Evolutionary conservation across 768 basidiomycete genomes (phyloP).

Genomic region (Collybia mongolica): DNA sequence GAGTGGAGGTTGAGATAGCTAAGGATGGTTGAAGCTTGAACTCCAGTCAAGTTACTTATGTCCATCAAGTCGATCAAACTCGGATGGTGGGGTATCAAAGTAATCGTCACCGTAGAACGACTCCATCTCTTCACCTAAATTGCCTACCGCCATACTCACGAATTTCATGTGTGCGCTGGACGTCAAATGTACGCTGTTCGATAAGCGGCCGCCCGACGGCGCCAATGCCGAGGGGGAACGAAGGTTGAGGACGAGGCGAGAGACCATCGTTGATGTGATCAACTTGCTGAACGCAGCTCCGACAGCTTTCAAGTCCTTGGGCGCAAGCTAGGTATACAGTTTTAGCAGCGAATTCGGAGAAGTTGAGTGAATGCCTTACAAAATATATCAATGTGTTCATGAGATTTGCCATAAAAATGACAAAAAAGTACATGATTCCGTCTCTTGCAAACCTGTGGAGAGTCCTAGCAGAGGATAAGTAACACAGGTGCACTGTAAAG

Average conservation of each 20-base stretch:
- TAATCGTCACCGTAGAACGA: too few species aligned
- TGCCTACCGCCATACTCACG: too few species aligned
- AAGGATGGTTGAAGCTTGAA: too few species aligned
- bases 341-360: too few species aligned
- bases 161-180: too few species aligned
- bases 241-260: constrained; percentile 28
- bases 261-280: constrained; percentile 25
- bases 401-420: constrained; percentile 24
- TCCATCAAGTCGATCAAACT: too few species aligned
- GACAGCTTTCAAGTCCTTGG: constrained; percentile 24
- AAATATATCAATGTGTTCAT: constrained; percentile 24
- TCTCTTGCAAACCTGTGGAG: constrained; percentile 23
- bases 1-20: too few species aligned
- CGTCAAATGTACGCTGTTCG: too few species aligned
- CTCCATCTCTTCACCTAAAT: too few species aligned
- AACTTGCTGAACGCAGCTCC: constrained; percentile 29
- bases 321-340: constrained; percentile 12
- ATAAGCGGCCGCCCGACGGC: too few species aligned
- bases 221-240: constrained; percentile 11
- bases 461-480: constrained; percentile 19
- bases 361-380: constrained; percentile 9
- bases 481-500: constrained; percentile 18
- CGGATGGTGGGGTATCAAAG: too few species aligned
- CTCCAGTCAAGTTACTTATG: too few species aligned
- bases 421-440: constrained; percentile 24